These are phyloP conservation scores for Wallacemonas collosoma DNA, from an alignment of 208 protist species.

Conservation along the genomic window DNA sequence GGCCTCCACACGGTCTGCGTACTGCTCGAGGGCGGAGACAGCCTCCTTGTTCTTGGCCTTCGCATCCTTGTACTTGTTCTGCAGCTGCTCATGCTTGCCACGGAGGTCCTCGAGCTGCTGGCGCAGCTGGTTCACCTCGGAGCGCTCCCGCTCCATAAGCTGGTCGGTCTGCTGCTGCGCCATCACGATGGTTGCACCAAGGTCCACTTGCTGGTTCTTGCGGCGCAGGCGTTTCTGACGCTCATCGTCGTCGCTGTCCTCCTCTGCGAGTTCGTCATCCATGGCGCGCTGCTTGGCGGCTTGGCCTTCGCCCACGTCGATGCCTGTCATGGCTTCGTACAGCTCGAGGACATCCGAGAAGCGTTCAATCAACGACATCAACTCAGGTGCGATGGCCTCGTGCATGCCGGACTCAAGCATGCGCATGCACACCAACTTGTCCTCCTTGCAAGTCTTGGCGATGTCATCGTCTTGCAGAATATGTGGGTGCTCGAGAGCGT, in stretches of 20 bases:
- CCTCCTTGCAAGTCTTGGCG: conserved; percentile 73
- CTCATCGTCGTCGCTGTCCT: conserved; percentile 84
- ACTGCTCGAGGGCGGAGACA: conserved; percentile 61
- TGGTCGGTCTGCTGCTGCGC: conserved; percentile 80
- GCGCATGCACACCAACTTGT: conserved; percentile 83
- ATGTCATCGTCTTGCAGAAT: conserved; percentile 84
- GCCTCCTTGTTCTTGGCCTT: conserved; percentile 89
- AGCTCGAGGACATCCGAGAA: conserved; percentile 78
- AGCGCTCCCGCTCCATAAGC: conserved; percentile 69
- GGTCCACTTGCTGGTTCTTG: conserved; percentile 37
- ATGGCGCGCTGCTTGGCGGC: conserved; percentile 61
- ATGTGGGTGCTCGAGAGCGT: conserved; percentile 82
- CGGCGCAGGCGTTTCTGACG: conserved; percentile 59
- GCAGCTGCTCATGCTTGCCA: conserved; percentile 81
- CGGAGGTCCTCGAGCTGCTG: conserved; percentile 78
- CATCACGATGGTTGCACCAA: conserved; percentile 55
- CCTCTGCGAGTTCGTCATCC: conserved; percentile 42
- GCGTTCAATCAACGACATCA: conserved; percentile 87
- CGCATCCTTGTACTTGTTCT: conserved; percentile 93
- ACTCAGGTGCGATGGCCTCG: conserved; percentile 65
- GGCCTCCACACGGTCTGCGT: conserved; percentile 61
- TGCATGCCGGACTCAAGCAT: conserved; percentile 78
- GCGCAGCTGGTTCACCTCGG: conserved; percentile 58
- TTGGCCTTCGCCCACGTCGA: conserved; percentile 80
- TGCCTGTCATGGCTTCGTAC: conserved; percentile 87